Conservation (phyloP, 2,329 filamentous ascomycete species). For the Fusarium anguioides region DNA sequence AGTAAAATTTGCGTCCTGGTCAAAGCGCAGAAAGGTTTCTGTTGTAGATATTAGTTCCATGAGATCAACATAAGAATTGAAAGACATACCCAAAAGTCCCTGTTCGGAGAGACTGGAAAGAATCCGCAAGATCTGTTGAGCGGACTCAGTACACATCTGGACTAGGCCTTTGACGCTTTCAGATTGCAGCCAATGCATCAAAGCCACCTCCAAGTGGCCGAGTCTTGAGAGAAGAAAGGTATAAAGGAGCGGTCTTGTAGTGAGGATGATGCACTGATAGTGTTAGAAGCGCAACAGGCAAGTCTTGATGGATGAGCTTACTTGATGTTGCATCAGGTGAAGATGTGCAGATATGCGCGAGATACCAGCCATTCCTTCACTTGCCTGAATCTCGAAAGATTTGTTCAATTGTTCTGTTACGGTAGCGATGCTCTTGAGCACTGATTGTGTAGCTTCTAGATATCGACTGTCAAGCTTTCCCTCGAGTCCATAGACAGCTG, state of each 20-base stretch:
- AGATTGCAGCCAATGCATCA: slow-evolving; percentile 39
- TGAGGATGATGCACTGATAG: slow-evolving; percentile 34
- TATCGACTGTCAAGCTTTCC: slow-evolving; percentile 42
- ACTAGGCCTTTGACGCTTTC: slow-evolving; percentile 27
- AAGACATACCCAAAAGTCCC: slow-evolving; percentile 17
- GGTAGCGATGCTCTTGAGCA: slow-evolving; percentile 36
- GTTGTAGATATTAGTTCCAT: neutral
- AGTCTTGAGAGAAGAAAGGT: slow-evolving; percentile 36
- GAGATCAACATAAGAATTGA: accelerated
- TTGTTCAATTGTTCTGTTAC: slow-evolving; percentile 33
- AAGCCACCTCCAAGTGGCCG: slow-evolving; percentile 29
- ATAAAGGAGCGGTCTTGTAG: slow-evolving; percentile 35
- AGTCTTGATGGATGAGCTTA: neutral
- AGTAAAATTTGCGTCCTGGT: slow-evolving; percentile 29
- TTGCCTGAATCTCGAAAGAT: slow-evolving; percentile 31
- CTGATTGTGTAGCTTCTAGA: slow-evolving; percentile 26
- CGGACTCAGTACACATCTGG: slow-evolving; percentile 23
- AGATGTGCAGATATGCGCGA: slow-evolving; percentile 35
- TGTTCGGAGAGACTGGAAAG: slow-evolving; percentile 32
- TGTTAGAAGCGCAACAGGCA: neutral
- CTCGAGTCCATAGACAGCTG: slow-evolving; percentile 40
- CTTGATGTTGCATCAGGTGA: slow-evolving; percentile 38
- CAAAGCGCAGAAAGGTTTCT: slow-evolving; percentile 30
- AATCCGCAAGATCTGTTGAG: slow-evolving; percentile 30
- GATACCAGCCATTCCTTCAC: slow-evolving; percentile 26